Evolutionary conservation across 2,329 filamentous ascomycete genomes (phyloP), one percentile per base, ranked within the genome.

Genomic region (Penicillium fuscoglaucum): DNA sequence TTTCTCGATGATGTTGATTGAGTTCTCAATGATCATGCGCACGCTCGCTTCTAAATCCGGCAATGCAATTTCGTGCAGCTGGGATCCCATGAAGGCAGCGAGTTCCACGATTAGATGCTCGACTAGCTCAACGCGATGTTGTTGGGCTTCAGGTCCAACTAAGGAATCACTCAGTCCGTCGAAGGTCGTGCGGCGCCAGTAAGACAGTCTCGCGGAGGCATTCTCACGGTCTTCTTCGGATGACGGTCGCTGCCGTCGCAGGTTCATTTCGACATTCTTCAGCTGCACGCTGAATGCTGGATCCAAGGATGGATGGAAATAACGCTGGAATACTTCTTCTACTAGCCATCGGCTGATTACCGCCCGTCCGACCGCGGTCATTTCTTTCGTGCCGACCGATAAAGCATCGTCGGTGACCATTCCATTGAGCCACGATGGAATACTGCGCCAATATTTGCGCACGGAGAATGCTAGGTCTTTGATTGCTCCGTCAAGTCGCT

Each of bases 381-480:
- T 99, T 76, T 99, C 95, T 74, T 97, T 93, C 71, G 93, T 96
- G 61, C 93, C 95, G 10, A 89, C 91, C 68, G 88, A 85, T 54
- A 96, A 82, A 0, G 92, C 93, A 68, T 96, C 93, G 52, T 89
- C 83, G 73, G 93, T 97, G 64, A 96, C 90, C 55, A 87, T 90
- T 26, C 83, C 83, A 55, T 87, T 84, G 45, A 99, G 81, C 91
- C 92, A 98, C 6, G 81, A 72, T 0, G 95, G 95, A 55, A 98
- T 82, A 35, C 82, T 81, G 61, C 86, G 86, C 95, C 95, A 99
- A 71, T 96, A 90, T 76, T 98, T 98, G 62, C 95, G 89, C 63
- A 98, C 96, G 66, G 95, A 93, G 80, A 97, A 99, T 0, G 95
- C 88, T 10, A 99, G 82, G 72, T 99, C 96, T 72, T 92, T 95